Base-by-base conservation (phyloP, 345 rosid genomes). In the Kernera saxatilis region DNA sequence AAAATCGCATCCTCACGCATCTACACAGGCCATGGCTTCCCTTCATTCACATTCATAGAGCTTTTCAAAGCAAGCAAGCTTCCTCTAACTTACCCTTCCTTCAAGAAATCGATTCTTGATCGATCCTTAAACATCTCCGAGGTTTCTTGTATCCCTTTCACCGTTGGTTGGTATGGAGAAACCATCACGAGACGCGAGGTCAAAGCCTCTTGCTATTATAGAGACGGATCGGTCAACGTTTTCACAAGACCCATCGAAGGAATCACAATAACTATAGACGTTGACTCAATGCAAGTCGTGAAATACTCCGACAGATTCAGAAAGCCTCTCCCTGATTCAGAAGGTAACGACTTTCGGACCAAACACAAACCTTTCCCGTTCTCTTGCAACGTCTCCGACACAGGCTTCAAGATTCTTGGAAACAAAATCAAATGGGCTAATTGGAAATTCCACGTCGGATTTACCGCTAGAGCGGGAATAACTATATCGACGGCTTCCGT, bases 161-260 rank as follows among this genome's bases (percentile, higher is more conserved):
- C 92, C 2, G 79, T 86, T 2, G 98, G 98, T 15, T 92, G 96
- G 93, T 87, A 80, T 22, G 96, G 93, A 2, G 87, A 86, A 69
- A 51, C 23, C 10, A 77, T 54, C 11, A 78, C 83, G 5, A 81
- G 63, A 75, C 78, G 94, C 8, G 80, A 82, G 17, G 61, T 88
- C 8, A 83, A 61, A 72, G 67, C 82, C 5, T 27, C 78, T 3
- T 88, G 91, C 73, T 86, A 81, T 48, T 85, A 88, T 12, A 59
- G 87, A 67, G 84, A 81, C 1, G 88, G 85, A 35, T 79, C 91
- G n/a, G 79, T 83, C 4, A 88, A 88, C 43, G 82, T 86, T 3
- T 88, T 84, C 36, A 82, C 91, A 5, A 81, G 89, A 83, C 89
- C 94, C 21, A 81, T 88, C 37, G 89, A 82, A 70, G 94, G 91